These are phyloP conservation scores for Penicillium concentricum DNA, from an alignment of 2,329 filamentous ascomycete genomes.

Conservation along the genomic window DNA sequence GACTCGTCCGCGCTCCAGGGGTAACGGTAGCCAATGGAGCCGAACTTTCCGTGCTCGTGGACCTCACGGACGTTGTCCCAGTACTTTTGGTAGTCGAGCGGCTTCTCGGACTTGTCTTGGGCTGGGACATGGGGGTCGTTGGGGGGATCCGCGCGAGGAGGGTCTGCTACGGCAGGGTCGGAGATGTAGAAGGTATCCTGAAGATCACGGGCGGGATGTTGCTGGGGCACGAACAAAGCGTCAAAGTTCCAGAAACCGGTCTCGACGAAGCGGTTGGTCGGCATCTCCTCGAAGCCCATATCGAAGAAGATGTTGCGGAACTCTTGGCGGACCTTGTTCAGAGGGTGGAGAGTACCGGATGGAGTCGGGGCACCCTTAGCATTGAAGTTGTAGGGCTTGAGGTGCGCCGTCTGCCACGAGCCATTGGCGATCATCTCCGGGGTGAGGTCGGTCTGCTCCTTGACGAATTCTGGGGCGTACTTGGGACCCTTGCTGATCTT, in stretches of 20 bases:
- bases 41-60: constrained; percentile 87
- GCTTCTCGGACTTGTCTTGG: constrained; percentile 39
- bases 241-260: constrained; percentile 99
- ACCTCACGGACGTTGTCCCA: constrained; percentile 84
- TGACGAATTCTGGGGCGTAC: constrained; percentile 81
- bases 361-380: constrained; percentile 56
- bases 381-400: constrained; percentile 83
- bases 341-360: constrained; percentile 52
- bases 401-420: constrained; percentile 86
- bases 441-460: constrained; percentile 94
- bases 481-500: constrained; percentile 80
- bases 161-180: constrained; percentile 75
- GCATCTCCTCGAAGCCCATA: constrained; percentile 98
- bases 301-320: constrained; percentile 99
- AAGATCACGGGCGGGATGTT: constrained; percentile 94
- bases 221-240: constrained; percentile 91
- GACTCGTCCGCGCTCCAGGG: constrained; percentile 89
- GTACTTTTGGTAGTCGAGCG: constrained; percentile 75
- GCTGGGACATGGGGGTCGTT: constrained; percentile 35
- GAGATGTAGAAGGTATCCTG: constrained; percentile 99
- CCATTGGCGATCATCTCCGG: constrained; percentile 85
- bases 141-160: constrained; percentile 57
- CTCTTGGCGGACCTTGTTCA: constrained; percentile 94
- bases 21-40: constrained; percentile 94
- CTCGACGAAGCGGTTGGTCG: constrained; percentile 88